phyloP scores from a whole-genome alignment of 495 filamentous ascomycete species.

The Penicillium crystallinum region DNA sequence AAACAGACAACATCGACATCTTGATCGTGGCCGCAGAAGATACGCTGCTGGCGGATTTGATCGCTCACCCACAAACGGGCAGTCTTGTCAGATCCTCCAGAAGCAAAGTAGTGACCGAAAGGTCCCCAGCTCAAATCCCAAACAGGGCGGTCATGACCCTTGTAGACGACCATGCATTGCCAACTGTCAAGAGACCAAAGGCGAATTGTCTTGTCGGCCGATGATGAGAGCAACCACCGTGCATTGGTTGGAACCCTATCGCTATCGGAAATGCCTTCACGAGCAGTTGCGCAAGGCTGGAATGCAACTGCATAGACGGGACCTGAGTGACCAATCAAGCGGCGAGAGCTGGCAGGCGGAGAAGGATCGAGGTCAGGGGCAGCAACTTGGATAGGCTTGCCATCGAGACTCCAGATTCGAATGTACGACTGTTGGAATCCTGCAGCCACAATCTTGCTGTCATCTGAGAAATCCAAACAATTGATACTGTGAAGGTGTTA shows the following conservation, averaged over 20 bases:
- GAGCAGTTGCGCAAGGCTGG: conserved; percentile 63
- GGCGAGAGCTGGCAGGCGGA: conserved; percentile 60
- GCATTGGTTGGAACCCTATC: conserved; percentile 54
- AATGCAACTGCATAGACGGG: conserved; percentile 88
- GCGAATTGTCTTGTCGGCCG: conserved; percentile 78
- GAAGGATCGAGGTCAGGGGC: conserved; percentile 37
- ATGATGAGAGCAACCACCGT: conserved; percentile 77
- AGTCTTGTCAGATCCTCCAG: conserved; percentile 79
- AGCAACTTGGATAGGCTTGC: conserved; percentile 53
- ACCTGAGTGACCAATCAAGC: conserved; percentile 85
- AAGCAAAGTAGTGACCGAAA: conserved; percentile 92
- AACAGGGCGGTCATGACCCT: conserved; percentile 80
- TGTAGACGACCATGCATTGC: conserved; percentile 87
- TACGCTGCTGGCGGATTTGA: conserved; percentile 79
- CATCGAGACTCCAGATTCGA: conserved; percentile 84
- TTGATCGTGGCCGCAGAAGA: conserved; percentile 87
- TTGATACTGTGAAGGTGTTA: conserved; percentile 58
- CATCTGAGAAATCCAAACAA: conserved; percentile 88
- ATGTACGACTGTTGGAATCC: conserved; percentile 93
- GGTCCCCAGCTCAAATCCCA: conserved; percentile 90
- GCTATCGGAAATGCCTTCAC: conserved; percentile 41
- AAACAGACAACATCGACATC: conserved; percentile 80
- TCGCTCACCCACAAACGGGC: conserved; percentile 88
- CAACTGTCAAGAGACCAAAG: conserved; percentile 91
- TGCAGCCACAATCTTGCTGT: conserved; percentile 74